Percentiles rank a stretch among this genome's conserved stretches.
phyloP scores from a whole-genome alignment of 805 yeast species.

The Spathaspora gorwiae region DNA sequence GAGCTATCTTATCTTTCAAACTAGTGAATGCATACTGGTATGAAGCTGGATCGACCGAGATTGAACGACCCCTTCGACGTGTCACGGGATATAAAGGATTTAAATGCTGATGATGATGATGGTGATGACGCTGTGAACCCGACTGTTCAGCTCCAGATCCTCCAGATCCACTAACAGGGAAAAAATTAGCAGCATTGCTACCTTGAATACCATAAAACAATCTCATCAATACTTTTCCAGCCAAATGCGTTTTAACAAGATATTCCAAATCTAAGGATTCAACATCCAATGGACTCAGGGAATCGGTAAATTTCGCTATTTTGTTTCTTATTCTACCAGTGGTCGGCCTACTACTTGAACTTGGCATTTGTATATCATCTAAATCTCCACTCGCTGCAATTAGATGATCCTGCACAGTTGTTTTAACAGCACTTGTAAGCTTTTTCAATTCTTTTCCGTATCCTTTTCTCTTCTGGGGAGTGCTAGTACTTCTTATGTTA shows the following conservation, averaged over 20 bases:
- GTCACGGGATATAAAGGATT: background rate
- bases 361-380: constrained; percentile 10
- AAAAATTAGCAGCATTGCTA: background rate
- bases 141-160: background rate
- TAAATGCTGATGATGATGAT: constrained; percentile 7
- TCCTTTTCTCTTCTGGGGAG: constrained; percentile 7
- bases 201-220: constrained; percentile 16
- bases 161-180: background rate
- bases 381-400: constrained; percentile 17
- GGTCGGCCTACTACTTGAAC: constrained; percentile 11
- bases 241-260: constrained; percentile 25
- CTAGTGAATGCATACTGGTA: constrained; percentile 26
- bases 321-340: constrained; percentile 28
- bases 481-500: background rate
- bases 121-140: constrained; percentile 3
- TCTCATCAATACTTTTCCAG: constrained; percentile 30
- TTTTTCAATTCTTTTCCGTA: constrained; percentile 44
- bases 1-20: constrained; percentile 27
- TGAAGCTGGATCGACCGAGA: constrained; percentile 2
- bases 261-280: constrained; percentile 38
- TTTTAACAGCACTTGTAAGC: constrained; percentile 63
- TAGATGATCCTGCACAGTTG: constrained; percentile 63
- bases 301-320: constrained; percentile 33
- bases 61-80: constrained; percentile 4
- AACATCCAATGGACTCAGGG: constrained; percentile 31